A percentile compares a stretch with the other conserved stretches of the same genome.
Evolutionary conservation across 2,329 filamentous ascomycete species (phyloP).

Genomic region (Dactylella cylindrospora): DNA sequence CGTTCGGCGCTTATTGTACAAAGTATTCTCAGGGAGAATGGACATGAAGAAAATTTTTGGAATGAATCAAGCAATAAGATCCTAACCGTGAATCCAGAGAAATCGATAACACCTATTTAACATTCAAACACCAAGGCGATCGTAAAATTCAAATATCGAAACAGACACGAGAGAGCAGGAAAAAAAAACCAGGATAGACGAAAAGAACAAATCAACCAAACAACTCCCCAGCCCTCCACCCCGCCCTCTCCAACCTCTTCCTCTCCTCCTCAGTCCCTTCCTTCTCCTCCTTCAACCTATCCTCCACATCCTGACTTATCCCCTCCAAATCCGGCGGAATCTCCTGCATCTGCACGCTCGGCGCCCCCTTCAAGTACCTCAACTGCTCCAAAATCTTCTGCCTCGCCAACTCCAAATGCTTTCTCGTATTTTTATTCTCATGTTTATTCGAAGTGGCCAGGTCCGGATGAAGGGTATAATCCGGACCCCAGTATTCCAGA

Average conservation of each 20-base stretch:
- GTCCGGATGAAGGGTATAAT: constrained; percentile 83
- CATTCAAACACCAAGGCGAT: no score
- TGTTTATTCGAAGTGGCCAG: constrained; percentile 73
- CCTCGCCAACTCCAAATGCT: constrained; percentile 74
- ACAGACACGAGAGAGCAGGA: not conserved
- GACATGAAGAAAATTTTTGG: no score
- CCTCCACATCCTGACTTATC: constrained; percentile 58
- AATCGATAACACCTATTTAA: no score
- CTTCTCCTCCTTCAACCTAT: constrained; percentile 68
- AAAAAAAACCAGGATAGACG: not conserved
- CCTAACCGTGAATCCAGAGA: constrained; percentile 2
- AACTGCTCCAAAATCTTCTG: constrained; percentile 81
- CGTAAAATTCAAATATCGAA: no score
- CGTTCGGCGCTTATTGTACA: no score
- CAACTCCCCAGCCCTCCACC: constrained; percentile 20
- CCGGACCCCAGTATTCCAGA: constrained; percentile 82
- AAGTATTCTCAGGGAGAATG: no score
- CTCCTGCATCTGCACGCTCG: constrained; percentile 79
- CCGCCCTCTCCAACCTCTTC: constrained; percentile 27
- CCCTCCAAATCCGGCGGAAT: constrained; percentile 48
- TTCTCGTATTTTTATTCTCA: constrained; percentile 76
- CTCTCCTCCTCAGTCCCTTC: constrained; percentile 62
- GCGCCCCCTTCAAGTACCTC: constrained; percentile 78
- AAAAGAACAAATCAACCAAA: constrained; percentile 8
- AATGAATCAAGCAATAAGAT: no score